phyloP scores from a whole-genome alignment of 2,329 filamentous ascomycete genomes.

The Coniochaeta hoffmannii region DNA sequence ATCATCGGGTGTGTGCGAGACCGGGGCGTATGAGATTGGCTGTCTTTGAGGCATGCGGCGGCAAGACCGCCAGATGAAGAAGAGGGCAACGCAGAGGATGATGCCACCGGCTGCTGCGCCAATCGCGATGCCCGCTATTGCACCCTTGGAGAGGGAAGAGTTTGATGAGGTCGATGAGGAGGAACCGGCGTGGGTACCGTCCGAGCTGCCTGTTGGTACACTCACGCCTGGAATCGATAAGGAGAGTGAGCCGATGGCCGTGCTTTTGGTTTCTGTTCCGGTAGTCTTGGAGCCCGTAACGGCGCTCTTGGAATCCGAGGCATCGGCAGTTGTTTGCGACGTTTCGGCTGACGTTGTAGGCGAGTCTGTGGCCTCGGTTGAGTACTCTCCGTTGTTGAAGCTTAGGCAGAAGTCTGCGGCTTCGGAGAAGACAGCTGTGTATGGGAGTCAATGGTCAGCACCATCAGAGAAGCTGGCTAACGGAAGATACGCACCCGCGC shows the following conservation, averaged over 20 bases:
- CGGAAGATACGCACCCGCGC: slow-evolving; percentile 2
- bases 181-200: background rate
- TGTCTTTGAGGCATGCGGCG: background rate
- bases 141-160: slow-evolving; percentile 9
- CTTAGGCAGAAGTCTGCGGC: background rate
- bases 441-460: background rate
- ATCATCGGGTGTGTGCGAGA: background rate
- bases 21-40: background rate
- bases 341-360: background rate
- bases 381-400: background rate
- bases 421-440: background rate
- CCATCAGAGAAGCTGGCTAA: background rate
- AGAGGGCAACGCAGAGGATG: slow-evolving; percentile 5
- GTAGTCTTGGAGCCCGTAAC: too few relatives aligned
- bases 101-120: slow-evolving; percentile 7
- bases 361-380: background rate
- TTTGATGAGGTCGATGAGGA: background rate
- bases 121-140: slow-evolving; percentile 10
- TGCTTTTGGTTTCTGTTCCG: background rate
- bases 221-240: background rate
- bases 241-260: background rate
- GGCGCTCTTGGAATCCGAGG: background rate
- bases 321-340: background rate
- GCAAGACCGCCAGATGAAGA: slow-evolving; percentile 8
- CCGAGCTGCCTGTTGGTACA: background rate